A percentile compares a stretch with the other conserved stretches of the same genome.
phyloP scores from a whole-genome alignment of 2,329 filamentous ascomycete species.

The Zelopaecilomyces penicillatus region DNA sequence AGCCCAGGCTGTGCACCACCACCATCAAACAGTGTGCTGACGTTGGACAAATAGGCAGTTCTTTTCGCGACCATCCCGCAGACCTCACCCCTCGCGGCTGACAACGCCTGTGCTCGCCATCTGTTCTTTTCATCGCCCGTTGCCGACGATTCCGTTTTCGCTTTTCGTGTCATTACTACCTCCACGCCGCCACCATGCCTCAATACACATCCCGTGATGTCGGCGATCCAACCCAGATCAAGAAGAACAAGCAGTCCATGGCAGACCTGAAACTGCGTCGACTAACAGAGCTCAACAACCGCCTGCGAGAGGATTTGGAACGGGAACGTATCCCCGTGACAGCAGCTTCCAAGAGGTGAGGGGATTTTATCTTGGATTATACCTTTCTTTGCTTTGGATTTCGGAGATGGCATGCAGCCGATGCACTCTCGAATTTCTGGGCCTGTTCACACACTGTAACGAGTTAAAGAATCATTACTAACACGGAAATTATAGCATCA shows the following conservation, averaged over 20 bases:
- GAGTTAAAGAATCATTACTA: neutral
- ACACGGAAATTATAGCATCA: conserved; percentile 57
- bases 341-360: conserved; percentile 80
- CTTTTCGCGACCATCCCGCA: conserved; percentile 4
- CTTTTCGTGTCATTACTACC: conserved; percentile 3
- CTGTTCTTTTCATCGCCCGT: conserved; percentile 9
- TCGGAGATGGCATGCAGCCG: no score
- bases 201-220: conserved; percentile 60
- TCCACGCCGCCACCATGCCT: conserved; percentile 42
- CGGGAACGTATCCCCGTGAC: conserved; percentile 92
- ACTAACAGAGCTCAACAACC: conserved; percentile 92
- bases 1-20: no score
- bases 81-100: conserved; percentile 1
- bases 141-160: conserved; percentile 7
- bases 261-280: conserved; percentile 94
- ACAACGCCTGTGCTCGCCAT: conserved; percentile 4
- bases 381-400: neutral
- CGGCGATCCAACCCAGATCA: conserved; percentile 59
- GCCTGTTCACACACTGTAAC: neutral
- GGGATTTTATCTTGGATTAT: neutral
- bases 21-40: neutral
- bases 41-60: conserved; percentile 8
- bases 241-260: conserved; percentile 99
- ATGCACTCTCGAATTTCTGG: no score
- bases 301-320: conserved; percentile 90